A percentile compares a stretch with the other conserved stretches of the same genome.
Conservation (phyloP, 441 rosid species). For the Dalechampia spathulata region DNA sequence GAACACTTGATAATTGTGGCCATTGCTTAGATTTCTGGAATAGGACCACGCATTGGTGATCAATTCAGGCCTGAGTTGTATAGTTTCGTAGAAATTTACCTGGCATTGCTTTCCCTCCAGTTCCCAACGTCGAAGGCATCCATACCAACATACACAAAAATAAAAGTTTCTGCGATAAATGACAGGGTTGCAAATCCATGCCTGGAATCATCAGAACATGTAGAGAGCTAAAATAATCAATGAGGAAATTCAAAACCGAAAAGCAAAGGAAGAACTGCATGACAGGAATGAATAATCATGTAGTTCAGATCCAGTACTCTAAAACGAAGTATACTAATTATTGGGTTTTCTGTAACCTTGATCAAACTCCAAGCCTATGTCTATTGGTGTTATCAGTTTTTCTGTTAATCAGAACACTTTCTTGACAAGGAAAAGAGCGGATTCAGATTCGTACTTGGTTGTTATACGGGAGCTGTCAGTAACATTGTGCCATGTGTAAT, state of each 20-base stretch:
- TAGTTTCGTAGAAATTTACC: slow-evolving; percentile 24
- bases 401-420: too few relatives aligned
- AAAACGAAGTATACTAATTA: too few relatives aligned
- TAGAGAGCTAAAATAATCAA: slow-evolving; percentile 7
- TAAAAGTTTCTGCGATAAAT: slow-evolving; percentile 62
- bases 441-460: slow-evolving; percentile 43
- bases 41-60: too few relatives aligned
- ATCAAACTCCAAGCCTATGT: too few relatives aligned
- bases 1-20: too few relatives aligned
- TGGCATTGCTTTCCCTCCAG: slow-evolving; percentile 44
- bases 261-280: too few relatives aligned
- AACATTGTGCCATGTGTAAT: slow-evolving; percentile 65
- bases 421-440: too few relatives aligned
- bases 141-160: slow-evolving; percentile 62
- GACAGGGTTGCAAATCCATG: slow-evolving; percentile 61
- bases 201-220: slow-evolving; percentile 34
- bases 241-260: background rate
- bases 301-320: too few relatives aligned
- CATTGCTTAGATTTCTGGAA: too few relatives aligned
- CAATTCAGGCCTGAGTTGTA: background rate
- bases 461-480: slow-evolving; percentile 59
- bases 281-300: too few relatives aligned
- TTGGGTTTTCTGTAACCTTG: too few relatives aligned
- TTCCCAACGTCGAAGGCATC: slow-evolving; percentile 51
- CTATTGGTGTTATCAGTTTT: too few relatives aligned